A percentile compares a stretch with the other conserved stretches of the same genome.
Evolutionary conservation across 371 early-diverging fungal species (phyloP).

Genomic region (Basidiobolus meristosporus): DNA sequence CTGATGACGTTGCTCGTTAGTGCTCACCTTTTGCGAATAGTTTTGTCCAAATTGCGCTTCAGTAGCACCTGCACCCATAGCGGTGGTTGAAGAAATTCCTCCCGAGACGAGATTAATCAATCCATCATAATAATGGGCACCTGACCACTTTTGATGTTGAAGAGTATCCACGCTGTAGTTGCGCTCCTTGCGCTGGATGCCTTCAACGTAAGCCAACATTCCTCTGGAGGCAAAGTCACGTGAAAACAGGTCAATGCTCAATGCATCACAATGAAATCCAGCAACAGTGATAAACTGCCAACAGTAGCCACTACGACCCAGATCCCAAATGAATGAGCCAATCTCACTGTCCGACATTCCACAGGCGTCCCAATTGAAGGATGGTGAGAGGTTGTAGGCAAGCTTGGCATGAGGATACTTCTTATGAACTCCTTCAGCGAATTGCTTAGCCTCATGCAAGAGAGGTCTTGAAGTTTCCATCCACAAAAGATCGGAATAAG

Average conservation of each 20-base stretch:
- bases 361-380: slow-evolving; percentile 96
- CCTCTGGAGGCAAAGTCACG: slow-evolving; percentile 73
- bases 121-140: slow-evolving; percentile 86
- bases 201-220: slow-evolving; percentile 89
- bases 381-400: too few relatives aligned
- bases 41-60: slow-evolving; percentile 61
- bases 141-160: slow-evolving; percentile 96
- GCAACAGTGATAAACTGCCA: slow-evolving; percentile 98
- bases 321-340: slow-evolving; percentile 50
- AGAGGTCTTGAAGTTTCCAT: slow-evolving; percentile 96
- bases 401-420: slow-evolving; percentile 79
- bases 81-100: slow-evolving; percentile 88
- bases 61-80: slow-evolving; percentile 89
- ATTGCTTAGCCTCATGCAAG: slow-evolving; percentile 78
- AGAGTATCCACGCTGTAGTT: slow-evolving; percentile 80
- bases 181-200: slow-evolving; percentile 89
- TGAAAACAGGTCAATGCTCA: slow-evolving; percentile 64
- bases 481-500: slow-evolving; percentile 91
- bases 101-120: slow-evolving; percentile 83
- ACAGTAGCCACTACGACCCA: slow-evolving; percentile 80
- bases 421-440: slow-evolving; percentile 62
- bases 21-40: too few relatives aligned
- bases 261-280: slow-evolving; percentile 89
- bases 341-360: slow-evolving; percentile 88
- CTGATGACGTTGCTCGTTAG: too few relatives aligned